phyloP scores from a whole-genome alignment of 2,329 filamentous ascomycete genomes.

The Tolypocladium inflatum region DNA sequence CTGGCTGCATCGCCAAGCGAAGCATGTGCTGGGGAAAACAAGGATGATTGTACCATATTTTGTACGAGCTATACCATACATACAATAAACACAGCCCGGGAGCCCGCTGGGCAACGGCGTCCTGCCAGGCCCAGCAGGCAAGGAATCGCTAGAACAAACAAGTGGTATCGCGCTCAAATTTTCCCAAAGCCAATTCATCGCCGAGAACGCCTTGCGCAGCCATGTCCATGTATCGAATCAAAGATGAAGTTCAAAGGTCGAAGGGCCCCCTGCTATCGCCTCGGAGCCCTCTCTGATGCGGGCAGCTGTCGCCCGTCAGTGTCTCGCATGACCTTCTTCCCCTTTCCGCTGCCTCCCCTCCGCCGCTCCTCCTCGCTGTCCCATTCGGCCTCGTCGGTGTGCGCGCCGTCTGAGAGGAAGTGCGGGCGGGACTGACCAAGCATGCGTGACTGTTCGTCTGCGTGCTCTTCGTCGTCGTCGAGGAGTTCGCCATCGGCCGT shows the following conservation, averaged over 20 bases:
- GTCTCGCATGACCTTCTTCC: slow-evolving; percentile 37
- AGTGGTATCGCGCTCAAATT: slow-evolving; percentile 4
- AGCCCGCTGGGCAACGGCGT: background rate
- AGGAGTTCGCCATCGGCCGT: slow-evolving; percentile 62
- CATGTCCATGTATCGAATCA: background rate
- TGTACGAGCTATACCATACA: slow-evolving; percentile 24
- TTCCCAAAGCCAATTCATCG: background rate
- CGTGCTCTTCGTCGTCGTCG: slow-evolving; percentile 39
- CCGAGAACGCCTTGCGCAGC: background rate
- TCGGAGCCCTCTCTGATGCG: slow-evolving; percentile 41
- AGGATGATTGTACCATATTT: slow-evolving; percentile 22
- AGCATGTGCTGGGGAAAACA: background rate
- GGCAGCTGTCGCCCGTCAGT: slow-evolving; percentile 41
- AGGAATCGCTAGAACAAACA: slow-evolving; percentile 7
- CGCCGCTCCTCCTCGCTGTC: slow-evolving; percentile 36
- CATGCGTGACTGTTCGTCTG: slow-evolving; percentile 50
- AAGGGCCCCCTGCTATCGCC: slow-evolving; percentile 6
- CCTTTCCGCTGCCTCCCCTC: slow-evolving; percentile 29
- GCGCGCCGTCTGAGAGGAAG: slow-evolving; percentile 17
- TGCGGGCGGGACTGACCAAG: slow-evolving; percentile 30
- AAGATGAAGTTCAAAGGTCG: background rate
- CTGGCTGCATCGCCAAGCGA: background rate
- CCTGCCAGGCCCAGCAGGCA: background rate
- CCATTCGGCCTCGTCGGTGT: slow-evolving; percentile 24
- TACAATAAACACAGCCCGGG: slow-evolving; percentile 9